A percentile compares a stretch with the other conserved stretches of the same genome.
Conservation (phyloP, 1,284 basidiomycete species). For the Mycena sp. region DNA sequence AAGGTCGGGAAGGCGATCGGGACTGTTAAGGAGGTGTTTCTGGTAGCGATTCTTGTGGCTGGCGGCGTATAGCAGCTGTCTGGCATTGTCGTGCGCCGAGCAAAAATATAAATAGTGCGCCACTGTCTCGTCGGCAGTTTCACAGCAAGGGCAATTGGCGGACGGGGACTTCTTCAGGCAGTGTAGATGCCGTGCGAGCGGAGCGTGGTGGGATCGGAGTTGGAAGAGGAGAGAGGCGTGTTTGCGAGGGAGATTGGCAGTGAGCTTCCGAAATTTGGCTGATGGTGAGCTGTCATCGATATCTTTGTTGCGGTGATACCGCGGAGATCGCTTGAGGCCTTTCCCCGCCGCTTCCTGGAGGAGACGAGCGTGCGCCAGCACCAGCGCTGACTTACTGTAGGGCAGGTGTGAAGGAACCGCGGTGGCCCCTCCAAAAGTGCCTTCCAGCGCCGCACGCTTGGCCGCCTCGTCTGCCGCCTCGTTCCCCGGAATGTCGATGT, state of each 20-base stretch:
- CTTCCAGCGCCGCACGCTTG: slow-evolving; percentile 3
- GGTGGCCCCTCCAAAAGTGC: background rate
- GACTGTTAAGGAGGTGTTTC: background rate
- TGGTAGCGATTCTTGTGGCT: background rate
- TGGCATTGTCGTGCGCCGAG: background rate
- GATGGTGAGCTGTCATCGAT: background rate
- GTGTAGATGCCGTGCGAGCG: slow-evolving; percentile 5
- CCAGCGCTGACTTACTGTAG: slow-evolving; percentile 4
- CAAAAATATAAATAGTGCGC: slow-evolving; percentile 7
- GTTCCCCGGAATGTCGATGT: slow-evolving; percentile 16
- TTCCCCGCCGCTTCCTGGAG: background rate
- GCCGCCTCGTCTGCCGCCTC: slow-evolving; percentile 13
- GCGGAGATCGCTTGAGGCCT: background rate
- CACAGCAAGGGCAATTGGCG: slow-evolving; percentile 3
- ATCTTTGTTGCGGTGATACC: background rate
- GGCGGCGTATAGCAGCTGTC: background rate
- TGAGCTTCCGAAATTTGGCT: background rate
- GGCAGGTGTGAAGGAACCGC: background rate
- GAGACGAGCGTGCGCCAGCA: background rate
- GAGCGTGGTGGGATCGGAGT: slow-evolving; percentile 2
- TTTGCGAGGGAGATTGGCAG: background rate
- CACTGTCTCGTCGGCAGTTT: background rate
- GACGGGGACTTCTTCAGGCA: background rate
- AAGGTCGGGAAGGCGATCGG: no score
- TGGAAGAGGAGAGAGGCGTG: slow-evolving; percentile 16